Evolutionary conservation across 768 basidiomycete species (phyloP).

Genomic region (Lepiota subincarnata): DNA sequence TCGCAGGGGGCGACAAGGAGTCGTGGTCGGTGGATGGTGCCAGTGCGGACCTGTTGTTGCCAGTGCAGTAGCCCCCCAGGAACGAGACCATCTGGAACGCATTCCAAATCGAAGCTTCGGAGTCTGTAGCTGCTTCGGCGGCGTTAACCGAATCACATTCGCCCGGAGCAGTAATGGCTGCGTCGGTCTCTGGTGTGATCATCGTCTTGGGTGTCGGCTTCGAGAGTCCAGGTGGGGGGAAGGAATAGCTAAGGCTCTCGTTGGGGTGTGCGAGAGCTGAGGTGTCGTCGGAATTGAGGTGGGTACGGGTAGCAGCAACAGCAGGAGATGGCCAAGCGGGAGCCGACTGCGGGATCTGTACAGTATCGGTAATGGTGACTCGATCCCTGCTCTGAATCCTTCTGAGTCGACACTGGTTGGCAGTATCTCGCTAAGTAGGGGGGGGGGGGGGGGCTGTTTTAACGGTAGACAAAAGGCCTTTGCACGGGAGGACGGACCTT

Average conservation of each 20-base stretch:
- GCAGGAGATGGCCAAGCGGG: not conserved
- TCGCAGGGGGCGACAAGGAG: not conserved
- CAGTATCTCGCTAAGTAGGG: not conserved
- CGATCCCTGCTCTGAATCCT: conserved; percentile 3
- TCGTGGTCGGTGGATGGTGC: not conserved
- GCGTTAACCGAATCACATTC: not conserved
- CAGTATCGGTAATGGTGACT: not conserved
- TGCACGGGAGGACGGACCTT: not conserved
- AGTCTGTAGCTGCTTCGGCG: not conserved
- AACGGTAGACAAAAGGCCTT: too few species aligned
- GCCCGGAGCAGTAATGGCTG: not conserved
- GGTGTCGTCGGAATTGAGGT: not conserved
- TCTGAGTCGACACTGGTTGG: conserved; percentile 7
- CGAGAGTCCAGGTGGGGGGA: conserved; percentile 9
- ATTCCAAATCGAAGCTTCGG: conserved; percentile 8
- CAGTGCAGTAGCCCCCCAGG: conserved; percentile 4
- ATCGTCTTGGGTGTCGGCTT: not conserved
- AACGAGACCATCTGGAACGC: conserved; percentile 10
- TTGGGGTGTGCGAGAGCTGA: not conserved
- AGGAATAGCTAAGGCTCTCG: not conserved
- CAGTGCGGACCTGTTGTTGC: not conserved
- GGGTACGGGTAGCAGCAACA: not conserved
- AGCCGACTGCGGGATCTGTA: not conserved
- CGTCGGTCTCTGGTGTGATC: conserved; percentile 1
- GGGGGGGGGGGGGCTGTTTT: too few species aligned